These are phyloP conservation scores for Penicillium sp. DNA, from an alignment of 2,329 filamentous ascomycete species.

Conservation along the genomic window DNA sequence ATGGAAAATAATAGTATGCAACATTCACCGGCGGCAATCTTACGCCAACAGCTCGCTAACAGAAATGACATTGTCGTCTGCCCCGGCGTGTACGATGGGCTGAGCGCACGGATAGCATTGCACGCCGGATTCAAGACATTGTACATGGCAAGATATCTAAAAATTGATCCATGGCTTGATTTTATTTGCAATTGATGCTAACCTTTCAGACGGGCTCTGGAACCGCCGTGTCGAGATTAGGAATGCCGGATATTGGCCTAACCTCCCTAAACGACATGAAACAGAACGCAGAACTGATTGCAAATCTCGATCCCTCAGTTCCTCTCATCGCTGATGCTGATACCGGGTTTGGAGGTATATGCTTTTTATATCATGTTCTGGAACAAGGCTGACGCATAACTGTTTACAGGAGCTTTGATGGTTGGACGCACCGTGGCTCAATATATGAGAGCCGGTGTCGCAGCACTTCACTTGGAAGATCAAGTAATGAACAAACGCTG, in stretches of 20 bases:
- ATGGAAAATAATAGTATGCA: too few species aligned
- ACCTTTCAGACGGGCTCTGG: slow-evolving; percentile 52
- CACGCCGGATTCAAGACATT: not conserved
- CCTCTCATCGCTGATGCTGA: slow-evolving; percentile 60
- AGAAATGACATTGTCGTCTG: slow-evolving; percentile 49
- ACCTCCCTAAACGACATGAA: slow-evolving; percentile 61
- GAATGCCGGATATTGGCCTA: slow-evolving; percentile 61
- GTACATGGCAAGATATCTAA: too few species aligned
- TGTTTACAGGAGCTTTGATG: too few species aligned
- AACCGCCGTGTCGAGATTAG: slow-evolving; percentile 57
- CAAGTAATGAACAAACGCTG: slow-evolving; percentile 43
- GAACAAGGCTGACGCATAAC: too few species aligned
- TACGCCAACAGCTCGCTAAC: slow-evolving; percentile 33
- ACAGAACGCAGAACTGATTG: slow-evolving; percentile 60
- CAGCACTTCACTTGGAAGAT: slow-evolving; percentile 52
- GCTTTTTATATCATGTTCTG: too few species aligned
- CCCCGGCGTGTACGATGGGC: slow-evolving; percentile 1
- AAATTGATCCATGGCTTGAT: too few species aligned
- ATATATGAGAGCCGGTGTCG: slow-evolving; percentile 40
- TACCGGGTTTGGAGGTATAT: slow-evolving; percentile 32
- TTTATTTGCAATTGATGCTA: slow-evolving; percentile 10
- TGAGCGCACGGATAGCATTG: not conserved
- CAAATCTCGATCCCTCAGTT: slow-evolving; percentile 51
- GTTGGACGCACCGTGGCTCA: too few species aligned
- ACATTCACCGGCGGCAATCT: too few species aligned